phyloP scores from a whole-genome alignment of 1,139 yeast genomes.

The Debaryomyces singareniensis region DNA sequence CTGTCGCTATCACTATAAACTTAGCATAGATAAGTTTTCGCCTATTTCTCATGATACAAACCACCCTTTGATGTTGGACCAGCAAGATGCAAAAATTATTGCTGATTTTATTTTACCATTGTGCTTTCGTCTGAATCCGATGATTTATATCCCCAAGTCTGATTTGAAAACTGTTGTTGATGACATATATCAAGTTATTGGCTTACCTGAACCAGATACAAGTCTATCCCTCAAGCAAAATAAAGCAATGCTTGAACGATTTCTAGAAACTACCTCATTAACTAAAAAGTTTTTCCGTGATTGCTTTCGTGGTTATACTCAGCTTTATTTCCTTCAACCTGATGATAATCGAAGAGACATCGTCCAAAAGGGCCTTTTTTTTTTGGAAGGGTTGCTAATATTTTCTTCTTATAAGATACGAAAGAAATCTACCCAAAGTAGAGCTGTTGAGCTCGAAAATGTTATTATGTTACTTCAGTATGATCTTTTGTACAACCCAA shows the following conservation, averaged over 20 bases:
- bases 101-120: constrained; percentile 58
- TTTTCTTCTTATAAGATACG: constrained; percentile 60
- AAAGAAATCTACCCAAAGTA: constrained; percentile 70
- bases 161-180: constrained; percentile 74
- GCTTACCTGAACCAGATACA: constrained; percentile 49
- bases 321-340: constrained; percentile 25
- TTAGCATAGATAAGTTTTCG: constrained; percentile 51
- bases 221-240: constrained; percentile 36
- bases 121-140: constrained; percentile 56
- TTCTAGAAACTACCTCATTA: constrained; percentile 42
- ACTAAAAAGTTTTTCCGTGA: constrained; percentile 46
- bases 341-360: constrained; percentile 10
- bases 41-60: constrained; percentile 66
- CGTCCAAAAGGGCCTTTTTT: constrained; percentile 55
- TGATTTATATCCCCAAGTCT: constrained; percentile 50
- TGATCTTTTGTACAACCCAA: constrained; percentile 63
- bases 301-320: constrained; percentile 51
- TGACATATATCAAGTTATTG: constrained; percentile 63
- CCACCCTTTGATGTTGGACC: constrained; percentile 28
- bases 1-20: constrained; percentile 68
- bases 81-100: constrained; percentile 47
- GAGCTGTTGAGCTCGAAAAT: constrained; percentile 73
- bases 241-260: constrained; percentile 39
- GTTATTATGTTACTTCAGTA: constrained; percentile 59
- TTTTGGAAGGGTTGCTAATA: constrained; percentile 63